phyloP scores from a whole-genome alignment of 1,284 basidiomycete genomes.

The Papiliotrema terrestris region DNA sequence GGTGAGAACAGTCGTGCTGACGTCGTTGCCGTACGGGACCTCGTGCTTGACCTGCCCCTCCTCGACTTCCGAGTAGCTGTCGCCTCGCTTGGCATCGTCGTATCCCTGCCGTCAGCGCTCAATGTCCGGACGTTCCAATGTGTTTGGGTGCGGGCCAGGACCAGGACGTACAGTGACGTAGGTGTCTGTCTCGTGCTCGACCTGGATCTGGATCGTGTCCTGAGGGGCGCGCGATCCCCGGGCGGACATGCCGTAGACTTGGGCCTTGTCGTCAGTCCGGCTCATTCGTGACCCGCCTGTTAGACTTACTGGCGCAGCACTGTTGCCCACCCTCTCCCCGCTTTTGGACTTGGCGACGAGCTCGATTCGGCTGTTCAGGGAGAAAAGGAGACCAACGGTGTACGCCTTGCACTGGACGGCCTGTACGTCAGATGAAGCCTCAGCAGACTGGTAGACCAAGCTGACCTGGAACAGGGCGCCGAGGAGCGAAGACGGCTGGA shows the following conservation, averaged over 20 bases:
- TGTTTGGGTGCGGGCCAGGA: too few species aligned
- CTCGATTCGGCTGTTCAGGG: constrained; percentile 18
- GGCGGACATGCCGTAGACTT: constrained; percentile 14
- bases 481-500: constrained; percentile 16
- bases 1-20: not conserved
- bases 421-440: not conserved
- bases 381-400: constrained; percentile 20
- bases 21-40: not conserved
- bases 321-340: not conserved
- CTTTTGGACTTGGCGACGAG: constrained; percentile 6
- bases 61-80: not conserved
- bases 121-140: too few species aligned
- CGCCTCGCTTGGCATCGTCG: not conserved
- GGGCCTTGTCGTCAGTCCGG: not conserved
- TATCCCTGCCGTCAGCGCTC: too few species aligned
- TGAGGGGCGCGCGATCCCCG: not conserved
- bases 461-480: constrained; percentile 21
- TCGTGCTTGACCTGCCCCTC: not conserved
- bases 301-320: not conserved
- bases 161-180: constrained; percentile 8
- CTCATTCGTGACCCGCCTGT: too few species aligned
- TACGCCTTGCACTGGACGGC: constrained; percentile 24
- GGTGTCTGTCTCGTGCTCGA: constrained; percentile 25
- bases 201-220: constrained; percentile 13
- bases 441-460: not conserved